phyloP scores from a whole-genome alignment of 2,329 filamentous ascomycete genomes.

The Furcasterigmium sp. region DNA sequence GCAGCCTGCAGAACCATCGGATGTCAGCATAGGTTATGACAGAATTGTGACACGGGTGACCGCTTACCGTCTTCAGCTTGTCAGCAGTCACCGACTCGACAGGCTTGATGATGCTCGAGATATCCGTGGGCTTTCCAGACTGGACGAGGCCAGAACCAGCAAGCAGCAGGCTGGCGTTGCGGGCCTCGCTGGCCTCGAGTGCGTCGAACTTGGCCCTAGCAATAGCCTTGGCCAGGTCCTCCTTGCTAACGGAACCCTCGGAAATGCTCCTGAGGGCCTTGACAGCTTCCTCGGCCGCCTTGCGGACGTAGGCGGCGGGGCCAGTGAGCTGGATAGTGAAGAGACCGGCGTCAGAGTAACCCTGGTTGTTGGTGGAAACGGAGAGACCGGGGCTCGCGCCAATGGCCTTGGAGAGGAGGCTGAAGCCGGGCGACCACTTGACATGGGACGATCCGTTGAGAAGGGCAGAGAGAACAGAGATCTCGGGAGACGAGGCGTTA shows the following conservation, averaged over 20 bases:
- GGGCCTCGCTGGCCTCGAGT: slow-evolving; percentile 74
- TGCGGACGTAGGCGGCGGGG: slow-evolving; percentile 64
- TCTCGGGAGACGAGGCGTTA: slow-evolving; percentile 80
- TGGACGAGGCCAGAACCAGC: slow-evolving; percentile 82
- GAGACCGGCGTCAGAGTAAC: slow-evolving; percentile 93
- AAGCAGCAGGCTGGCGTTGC: slow-evolving; percentile 71
- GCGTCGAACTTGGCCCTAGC: slow-evolving; percentile 91
- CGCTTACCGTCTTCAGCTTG: slow-evolving; percentile 79
- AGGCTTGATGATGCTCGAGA: slow-evolving; percentile 71
- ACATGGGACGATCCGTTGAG: slow-evolving; percentile 87
- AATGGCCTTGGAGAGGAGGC: slow-evolving; percentile 76
- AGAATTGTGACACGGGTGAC: slow-evolving; percentile 13
- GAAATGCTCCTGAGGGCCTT: slow-evolving; percentile 79
- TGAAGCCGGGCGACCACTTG: slow-evolving; percentile 96
- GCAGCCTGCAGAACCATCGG: slow-evolving; percentile 56
- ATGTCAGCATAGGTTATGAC: slow-evolving; percentile 21
- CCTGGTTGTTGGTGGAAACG: slow-evolving; percentile 69
- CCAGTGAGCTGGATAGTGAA: slow-evolving; percentile 79
- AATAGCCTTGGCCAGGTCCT: slow-evolving; percentile 87
- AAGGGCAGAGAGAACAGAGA: slow-evolving; percentile 79
- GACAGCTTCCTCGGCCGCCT: slow-evolving; percentile 70
- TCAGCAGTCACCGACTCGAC: slow-evolving; percentile 79
- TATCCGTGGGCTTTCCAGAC: slow-evolving; percentile 76
- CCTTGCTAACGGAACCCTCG: slow-evolving; percentile 68
- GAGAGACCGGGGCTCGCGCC: slow-evolving; percentile 60